These are phyloP conservation scores for Cladosporium sp. DNA, from an alignment of 2,329 filamentous ascomycete species.

Conservation along the genomic window DNA sequence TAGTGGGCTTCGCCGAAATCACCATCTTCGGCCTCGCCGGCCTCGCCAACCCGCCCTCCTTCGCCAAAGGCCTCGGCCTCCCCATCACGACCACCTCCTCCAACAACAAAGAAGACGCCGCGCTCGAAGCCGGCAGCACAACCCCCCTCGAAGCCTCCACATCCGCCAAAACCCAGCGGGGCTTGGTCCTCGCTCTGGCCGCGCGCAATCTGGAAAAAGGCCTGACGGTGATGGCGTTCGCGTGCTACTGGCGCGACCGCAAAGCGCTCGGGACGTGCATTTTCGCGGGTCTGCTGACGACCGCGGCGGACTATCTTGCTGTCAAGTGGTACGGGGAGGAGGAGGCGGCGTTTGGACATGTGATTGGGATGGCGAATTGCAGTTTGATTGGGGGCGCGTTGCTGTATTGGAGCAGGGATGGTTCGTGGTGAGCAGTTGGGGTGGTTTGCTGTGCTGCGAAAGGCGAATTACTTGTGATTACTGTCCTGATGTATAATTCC, in stretches of 20 bases:
- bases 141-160: neutral
- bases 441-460: neutral
- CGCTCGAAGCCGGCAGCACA: constrained; percentile 8
- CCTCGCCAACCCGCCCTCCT: constrained; percentile 35
- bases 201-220: constrained; percentile 36
- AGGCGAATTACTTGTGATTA: neutral
- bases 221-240: constrained; percentile 34
- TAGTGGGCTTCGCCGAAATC: constrained; percentile 35
- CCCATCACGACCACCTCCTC: constrained; percentile 26
- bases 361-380: constrained; percentile 33
- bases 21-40: constrained; percentile 38
- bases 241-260: constrained; percentile 34
- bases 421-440: constrained; percentile 20
- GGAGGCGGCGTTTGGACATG: constrained; percentile 31
- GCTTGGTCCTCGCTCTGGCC: constrained; percentile 32
- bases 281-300: constrained; percentile 30
- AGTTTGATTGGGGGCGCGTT: constrained; percentile 31
- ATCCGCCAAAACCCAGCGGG: constrained; percentile 27
- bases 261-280: constrained; percentile 33
- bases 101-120: neutral
- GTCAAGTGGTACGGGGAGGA: constrained; percentile 33
- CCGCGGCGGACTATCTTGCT: constrained; percentile 33
- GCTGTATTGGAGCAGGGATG: constrained; percentile 33
- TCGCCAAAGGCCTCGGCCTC: constrained; percentile 37
- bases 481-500: neutral